Percentiles rank a stretch among this genome's conserved stretches.
Evolutionary conservation across 1,284 basidiomycete species (phyloP).

Genomic region (Ustilago trichophora): DNA sequence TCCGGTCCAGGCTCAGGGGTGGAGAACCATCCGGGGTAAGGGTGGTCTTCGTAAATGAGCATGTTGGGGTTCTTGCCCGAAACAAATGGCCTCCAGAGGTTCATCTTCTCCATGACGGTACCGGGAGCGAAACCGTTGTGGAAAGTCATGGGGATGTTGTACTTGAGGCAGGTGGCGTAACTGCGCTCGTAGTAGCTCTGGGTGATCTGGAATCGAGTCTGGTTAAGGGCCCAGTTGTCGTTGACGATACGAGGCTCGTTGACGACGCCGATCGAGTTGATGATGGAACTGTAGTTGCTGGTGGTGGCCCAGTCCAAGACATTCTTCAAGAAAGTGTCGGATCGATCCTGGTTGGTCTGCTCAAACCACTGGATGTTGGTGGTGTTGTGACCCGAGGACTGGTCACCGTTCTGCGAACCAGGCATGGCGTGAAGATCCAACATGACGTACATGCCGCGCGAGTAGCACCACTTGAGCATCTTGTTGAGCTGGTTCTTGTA

Average conservation of each 20-base stretch:
- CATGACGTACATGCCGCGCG: slow-evolving; percentile 67
- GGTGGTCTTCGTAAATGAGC: slow-evolving; percentile 62
- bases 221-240: slow-evolving; percentile 33
- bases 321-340: slow-evolving; percentile 48
- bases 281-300: slow-evolving; percentile 58
- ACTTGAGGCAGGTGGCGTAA: slow-evolving; percentile 34
- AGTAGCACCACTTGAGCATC: slow-evolving; percentile 63
- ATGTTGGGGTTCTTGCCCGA: slow-evolving; percentile 55
- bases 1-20: slow-evolving; percentile 25
- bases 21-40: slow-evolving; percentile 62
- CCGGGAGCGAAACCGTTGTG: slow-evolving; percentile 57
- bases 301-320: slow-evolving; percentile 49
- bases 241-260: slow-evolving; percentile 58
- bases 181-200: slow-evolving; percentile 50
- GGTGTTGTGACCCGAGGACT: slow-evolving; percentile 62
- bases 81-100: slow-evolving; percentile 51
- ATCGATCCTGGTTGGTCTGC: slow-evolving; percentile 48
- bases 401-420: slow-evolving; percentile 67
- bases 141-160: slow-evolving; percentile 55
- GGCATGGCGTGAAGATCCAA: slow-evolving; percentile 69
- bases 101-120: slow-evolving; percentile 27
- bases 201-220: slow-evolving; percentile 28
- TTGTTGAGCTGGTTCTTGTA: slow-evolving; percentile 55
- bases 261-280: slow-evolving; percentile 56
- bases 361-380: slow-evolving; percentile 52